phyloP scores from a whole-genome alignment of 805 yeast species.

The Hanseniaspora lachancei region DNA sequence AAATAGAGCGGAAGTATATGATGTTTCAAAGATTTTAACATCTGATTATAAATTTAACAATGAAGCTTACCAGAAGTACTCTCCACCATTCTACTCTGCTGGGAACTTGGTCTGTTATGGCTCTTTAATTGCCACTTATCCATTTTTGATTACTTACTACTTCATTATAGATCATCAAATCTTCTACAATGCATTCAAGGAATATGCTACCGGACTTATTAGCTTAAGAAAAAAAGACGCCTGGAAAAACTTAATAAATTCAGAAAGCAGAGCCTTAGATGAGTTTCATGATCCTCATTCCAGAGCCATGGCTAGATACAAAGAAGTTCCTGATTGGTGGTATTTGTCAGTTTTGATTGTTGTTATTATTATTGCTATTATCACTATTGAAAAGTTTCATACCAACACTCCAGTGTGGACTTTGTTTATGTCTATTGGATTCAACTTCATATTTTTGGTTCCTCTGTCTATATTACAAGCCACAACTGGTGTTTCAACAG shows the following conservation, averaged over 20 bases:
- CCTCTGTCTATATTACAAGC: slow-evolving; percentile 49
- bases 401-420: slow-evolving; percentile 54
- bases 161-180: slow-evolving; percentile 33
- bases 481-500: slow-evolving; percentile 42
- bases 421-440: slow-evolving; percentile 38
- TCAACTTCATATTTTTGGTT: slow-evolving; percentile 40
- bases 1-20: slow-evolving; percentile 33
- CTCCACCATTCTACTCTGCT: slow-evolving; percentile 56
- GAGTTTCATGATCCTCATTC: slow-evolving; percentile 41
- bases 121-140: slow-evolving; percentile 42
- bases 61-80: slow-evolving; percentile 37
- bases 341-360: slow-evolving; percentile 31
- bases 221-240: slow-evolving; percentile 14
- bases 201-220: too few species aligned
- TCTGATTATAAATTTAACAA: slow-evolving; percentile 33
- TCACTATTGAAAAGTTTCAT: slow-evolving; percentile 31
- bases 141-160: slow-evolving; percentile 41
- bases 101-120: slow-evolving; percentile 49
- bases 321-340: slow-evolving; percentile 60
- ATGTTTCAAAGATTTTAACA: slow-evolving; percentile 37
- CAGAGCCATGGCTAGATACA: slow-evolving; percentile 42
- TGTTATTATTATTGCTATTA: slow-evolving; percentile 29
- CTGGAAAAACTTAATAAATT: slow-evolving; percentile 24
- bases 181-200: slow-evolving; percentile 30
- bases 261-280: slow-evolving; percentile 21